Evolutionary conservation across 192 early-diverging fungal species (phyloP).

Genomic region (Diversispora epigaea): DNA sequence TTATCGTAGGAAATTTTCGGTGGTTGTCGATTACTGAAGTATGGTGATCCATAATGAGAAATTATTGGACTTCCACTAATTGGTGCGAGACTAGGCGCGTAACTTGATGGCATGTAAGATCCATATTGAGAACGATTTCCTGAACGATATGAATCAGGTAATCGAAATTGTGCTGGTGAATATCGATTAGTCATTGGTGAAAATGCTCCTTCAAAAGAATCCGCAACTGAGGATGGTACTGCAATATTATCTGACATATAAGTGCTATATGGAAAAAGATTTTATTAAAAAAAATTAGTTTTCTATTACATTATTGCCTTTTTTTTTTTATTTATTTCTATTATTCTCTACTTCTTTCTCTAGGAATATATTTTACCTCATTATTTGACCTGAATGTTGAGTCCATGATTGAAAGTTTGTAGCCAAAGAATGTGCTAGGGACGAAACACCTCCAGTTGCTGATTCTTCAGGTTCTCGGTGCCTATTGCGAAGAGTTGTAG

Average conservation of each 20-base stretch:
- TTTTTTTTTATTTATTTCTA: background rate
- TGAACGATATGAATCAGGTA: background rate
- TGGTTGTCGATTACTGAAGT: background rate
- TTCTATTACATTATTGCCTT: background rate
- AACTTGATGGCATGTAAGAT: background rate
- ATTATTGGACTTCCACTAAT: background rate
- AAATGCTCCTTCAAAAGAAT: background rate
- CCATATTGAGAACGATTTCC: too few species aligned
- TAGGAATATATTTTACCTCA: slow-evolving; percentile 15
- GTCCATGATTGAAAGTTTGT: slow-evolving; percentile 24
- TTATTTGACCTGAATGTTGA: slow-evolving; percentile 4
- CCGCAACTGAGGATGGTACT: slow-evolving; percentile 22
- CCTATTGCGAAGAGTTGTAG: slow-evolving; percentile 2
- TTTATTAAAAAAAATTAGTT: background rate
- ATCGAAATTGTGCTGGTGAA: background rate
- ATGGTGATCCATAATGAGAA: slow-evolving; percentile 2
- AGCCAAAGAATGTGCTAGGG: background rate
- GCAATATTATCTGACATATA: slow-evolving; percentile 29
- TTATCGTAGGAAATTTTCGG: background rate
- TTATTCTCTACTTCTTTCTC: background rate
- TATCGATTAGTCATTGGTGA: background rate
- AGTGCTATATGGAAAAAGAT: slow-evolving; percentile 14
- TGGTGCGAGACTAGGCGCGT: background rate
- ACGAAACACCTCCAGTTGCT: background rate
- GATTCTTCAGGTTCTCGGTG: background rate